Conservation (phyloP, 768 basidiomycete species). For the Kwoniella sp. region DNA sequence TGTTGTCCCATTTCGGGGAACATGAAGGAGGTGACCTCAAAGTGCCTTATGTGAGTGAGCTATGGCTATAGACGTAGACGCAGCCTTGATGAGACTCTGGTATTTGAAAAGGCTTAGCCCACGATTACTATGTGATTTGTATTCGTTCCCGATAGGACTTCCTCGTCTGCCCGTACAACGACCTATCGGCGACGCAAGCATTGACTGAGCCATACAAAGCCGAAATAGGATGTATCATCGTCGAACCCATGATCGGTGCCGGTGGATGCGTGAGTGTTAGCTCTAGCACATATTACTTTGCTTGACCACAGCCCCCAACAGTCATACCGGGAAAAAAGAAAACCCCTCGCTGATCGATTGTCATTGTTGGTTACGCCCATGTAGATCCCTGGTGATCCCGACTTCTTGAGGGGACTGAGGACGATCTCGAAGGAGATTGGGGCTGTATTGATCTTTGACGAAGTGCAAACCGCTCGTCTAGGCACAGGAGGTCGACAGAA, state of each 20-base stretch:
- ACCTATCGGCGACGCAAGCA: neutral
- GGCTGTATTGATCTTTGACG: conserved; percentile 33
- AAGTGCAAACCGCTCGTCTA: conserved; percentile 30
- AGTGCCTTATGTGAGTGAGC: conserved; percentile 22
- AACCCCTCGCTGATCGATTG: too few species aligned
- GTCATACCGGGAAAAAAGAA: too few species aligned
- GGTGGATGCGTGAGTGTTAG: conserved; percentile 19
- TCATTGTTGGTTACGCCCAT: too few species aligned
- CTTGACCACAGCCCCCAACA: too few species aligned
- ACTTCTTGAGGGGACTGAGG: conserved; percentile 23
- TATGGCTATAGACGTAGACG: too few species aligned
- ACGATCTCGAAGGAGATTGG: conserved; percentile 17
- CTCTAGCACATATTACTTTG: too few species aligned
- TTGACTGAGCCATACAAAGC: neutral
- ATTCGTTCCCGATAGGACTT: too few species aligned
- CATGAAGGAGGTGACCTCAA: conserved; percentile 19
- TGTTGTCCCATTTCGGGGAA: conserved; percentile 21
- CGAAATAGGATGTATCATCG: conserved; percentile 22
- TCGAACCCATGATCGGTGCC: conserved; percentile 33
- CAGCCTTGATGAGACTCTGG: too few species aligned
- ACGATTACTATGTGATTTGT: too few species aligned
- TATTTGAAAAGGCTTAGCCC: too few species aligned
- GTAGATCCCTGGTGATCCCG: conserved; percentile 23
- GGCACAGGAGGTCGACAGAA: conserved; percentile 19
- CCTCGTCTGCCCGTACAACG: conserved; percentile 31